Evolutionary conservation across 257 asterid genomes (phyloP).

Genomic region (Schizonepeta tenuifolia): DNA sequence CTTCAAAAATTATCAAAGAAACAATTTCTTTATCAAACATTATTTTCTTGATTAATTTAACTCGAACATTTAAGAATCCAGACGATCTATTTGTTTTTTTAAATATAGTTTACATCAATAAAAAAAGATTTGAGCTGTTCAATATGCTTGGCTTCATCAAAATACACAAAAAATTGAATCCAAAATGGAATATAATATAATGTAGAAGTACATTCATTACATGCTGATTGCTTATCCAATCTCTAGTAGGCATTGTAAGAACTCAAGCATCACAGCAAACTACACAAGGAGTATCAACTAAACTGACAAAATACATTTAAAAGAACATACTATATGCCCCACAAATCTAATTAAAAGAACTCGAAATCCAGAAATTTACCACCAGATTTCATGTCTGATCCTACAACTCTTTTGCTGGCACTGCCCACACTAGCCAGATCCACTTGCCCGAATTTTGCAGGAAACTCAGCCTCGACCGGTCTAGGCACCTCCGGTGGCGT

Average conservation of each 20-base stretch:
- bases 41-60: too few relatives aligned
- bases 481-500: constrained; percentile 90
- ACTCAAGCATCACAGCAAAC: constrained; percentile 22
- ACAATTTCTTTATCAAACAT: too few relatives aligned
- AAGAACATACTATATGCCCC: constrained; percentile 19
- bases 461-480: constrained; percentile 65
- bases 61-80: too few relatives aligned
- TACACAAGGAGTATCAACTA: constrained; percentile 23
- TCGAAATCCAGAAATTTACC: constrained; percentile 90
- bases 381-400: constrained; percentile 61
- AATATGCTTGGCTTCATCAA: background rate
- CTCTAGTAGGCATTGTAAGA: background rate
- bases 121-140: too few relatives aligned
- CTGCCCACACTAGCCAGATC: constrained; percentile 53
- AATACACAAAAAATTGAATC: background rate
- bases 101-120: too few relatives aligned
- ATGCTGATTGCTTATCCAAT: constrained; percentile 20
- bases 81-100: too few relatives aligned
- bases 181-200: constrained; percentile 23
- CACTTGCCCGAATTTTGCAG: constrained; percentile 56
- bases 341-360: constrained; percentile 63
- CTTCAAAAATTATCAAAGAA: too few relatives aligned
- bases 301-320: constrained; percentile 26
- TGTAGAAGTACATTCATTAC: constrained; percentile 29
- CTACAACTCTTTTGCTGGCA: constrained; percentile 59